Evolutionary conservation across 306 rosid species (phyloP), one percentile per base, ranked within the genome.

Genomic region (Sicyos baderoa): DNA sequence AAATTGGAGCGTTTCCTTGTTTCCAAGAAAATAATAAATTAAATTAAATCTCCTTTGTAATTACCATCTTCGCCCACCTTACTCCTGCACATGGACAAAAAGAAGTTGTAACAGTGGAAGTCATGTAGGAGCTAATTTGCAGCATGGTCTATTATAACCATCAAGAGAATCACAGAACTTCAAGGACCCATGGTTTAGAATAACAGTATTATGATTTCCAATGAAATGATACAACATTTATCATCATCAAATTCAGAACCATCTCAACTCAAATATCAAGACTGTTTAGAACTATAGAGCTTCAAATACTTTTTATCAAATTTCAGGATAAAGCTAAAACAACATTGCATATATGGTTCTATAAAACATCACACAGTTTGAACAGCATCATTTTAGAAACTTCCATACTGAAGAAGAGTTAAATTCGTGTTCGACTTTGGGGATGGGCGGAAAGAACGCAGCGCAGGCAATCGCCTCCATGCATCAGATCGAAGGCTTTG

Each of bases 401-500:
- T 44, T 64, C 10, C 70, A 64, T 64, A 64, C 47, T 23, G 27
- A 65, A 44, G 54, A 60, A 32, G 16, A 23, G 32, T 19, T 3
- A 6, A 48, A 32, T 54, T 17, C 18, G 29, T 5, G n/a, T 10
- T 54, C 25, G 65, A 54, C 47, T 54, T 84, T 80, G 82, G 1
- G 21, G 73, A 18, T 87, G 68, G 74, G 72, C 74, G 1, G 88
- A 67, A 73, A 92, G 96, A 78, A 89, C 96, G 73, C 96, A 92
- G 54, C 98, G 94, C 71, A 92, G 98, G 77, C 98, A 92, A 10
- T 78, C 89, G 37, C 98, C 91, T 76, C 84, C 96, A 71, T 92
- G 98, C 89, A 89, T 47, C 72, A 92, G 85, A 79, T 89, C 87
- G 83, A 92, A 89, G 17, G 96, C 98, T 80, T 83, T 76, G 85